Evolutionary conservation across 2,329 filamentous ascomycete species (phyloP).

Genomic region (Aureobasidium sp.): DNA sequence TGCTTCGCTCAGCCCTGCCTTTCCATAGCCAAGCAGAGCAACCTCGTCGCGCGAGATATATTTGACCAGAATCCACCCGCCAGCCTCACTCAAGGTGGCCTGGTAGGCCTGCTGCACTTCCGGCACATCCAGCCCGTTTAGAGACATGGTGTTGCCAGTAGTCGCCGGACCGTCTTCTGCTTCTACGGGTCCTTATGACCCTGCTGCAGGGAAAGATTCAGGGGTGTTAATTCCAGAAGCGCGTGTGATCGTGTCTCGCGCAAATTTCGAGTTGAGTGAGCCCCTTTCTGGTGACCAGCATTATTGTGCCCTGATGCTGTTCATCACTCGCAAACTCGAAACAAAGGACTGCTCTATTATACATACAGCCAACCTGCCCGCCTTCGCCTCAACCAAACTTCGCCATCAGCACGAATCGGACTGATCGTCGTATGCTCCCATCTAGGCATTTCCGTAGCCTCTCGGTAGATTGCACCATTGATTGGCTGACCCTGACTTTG

Average conservation of each 20-base stretch:
- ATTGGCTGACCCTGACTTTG: conserved; percentile 14
- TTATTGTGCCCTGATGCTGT: conserved; percentile 6
- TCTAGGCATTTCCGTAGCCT: conserved; percentile 11
- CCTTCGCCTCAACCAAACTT: conserved; percentile 7
- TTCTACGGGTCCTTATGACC: background rate
- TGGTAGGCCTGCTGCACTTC: conserved; percentile 81
- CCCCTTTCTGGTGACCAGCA: conserved; percentile 6
- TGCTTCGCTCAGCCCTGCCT: conserved; percentile 75
- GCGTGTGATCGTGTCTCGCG: conserved; percentile 13
- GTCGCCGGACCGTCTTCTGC: conserved; percentile 2
- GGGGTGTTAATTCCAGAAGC: conserved; percentile 4
- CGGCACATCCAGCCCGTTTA: conserved; percentile 84
- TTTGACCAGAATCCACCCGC: conserved; percentile 95
- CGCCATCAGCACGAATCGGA: conserved; percentile 8
- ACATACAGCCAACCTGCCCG: background rate
- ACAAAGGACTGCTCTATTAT: conserved; percentile 11
- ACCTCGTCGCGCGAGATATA: conserved; percentile 86
- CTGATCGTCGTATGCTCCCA: conserved; percentile 9
- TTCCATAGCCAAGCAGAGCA: conserved; percentile 67
- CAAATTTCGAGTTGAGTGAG: conserved; percentile 14
- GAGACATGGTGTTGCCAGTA: conserved; percentile 59
- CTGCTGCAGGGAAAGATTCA: background rate
- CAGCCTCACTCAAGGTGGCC: conserved; percentile 68
- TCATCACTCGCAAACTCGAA: background rate
- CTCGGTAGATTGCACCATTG: conserved; percentile 5